Base-by-base conservation (phyloP, 2,329 filamentous ascomycete genomes). In the Scytalidium lignicola region DNA sequence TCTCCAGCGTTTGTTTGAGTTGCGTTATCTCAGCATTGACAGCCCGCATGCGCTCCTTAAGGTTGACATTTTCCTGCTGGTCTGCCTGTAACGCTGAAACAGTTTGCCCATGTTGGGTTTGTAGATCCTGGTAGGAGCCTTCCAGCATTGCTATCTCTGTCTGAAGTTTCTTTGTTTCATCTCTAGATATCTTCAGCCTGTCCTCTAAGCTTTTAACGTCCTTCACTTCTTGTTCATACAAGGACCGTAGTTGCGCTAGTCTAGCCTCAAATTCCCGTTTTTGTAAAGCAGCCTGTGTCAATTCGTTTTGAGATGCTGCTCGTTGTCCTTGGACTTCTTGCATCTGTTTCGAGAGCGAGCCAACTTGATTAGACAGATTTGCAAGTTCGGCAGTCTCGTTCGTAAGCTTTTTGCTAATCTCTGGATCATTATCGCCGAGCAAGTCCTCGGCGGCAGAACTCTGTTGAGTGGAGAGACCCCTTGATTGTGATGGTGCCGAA, bases 291-390 rank as follows among this genome's bases (percentile, higher is more conserved):
- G 88, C 85, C 62, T 91, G 88, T 53, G 79, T 87, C 46, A 97
- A 72, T 51, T 96, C 89, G 55, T 86, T 85, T 67, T 96, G 90
- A 0, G 87, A 86, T 2, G 82, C 80, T 4, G 74, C 79, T 55
- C 90, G 86, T 69, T 96, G 92, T 28, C 78, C 82, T 65, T 95
- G 90, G 1, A 96, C 86, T 58, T 92, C 90, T 64, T 96, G 90
- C 83, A 95, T 96, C 70, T 99, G 90, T 63, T 86, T 95, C 0
- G 91, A 87, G 48, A 99, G 71, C 2, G 88, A 92, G 26, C 90
- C 85, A 55, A 99, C 90, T 67, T 97, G 93, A 66, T 95, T 97
- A 1, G 92, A 96, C 58, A 99, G 76, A 64, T 99, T 97, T 46
- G 91, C 93, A 50, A 99, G 77, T 66, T 99, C 93, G 0, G 88